Evolutionary conservation across 495 filamentous ascomycete species (phyloP).

Genomic region (Xylaria venustula): DNA sequence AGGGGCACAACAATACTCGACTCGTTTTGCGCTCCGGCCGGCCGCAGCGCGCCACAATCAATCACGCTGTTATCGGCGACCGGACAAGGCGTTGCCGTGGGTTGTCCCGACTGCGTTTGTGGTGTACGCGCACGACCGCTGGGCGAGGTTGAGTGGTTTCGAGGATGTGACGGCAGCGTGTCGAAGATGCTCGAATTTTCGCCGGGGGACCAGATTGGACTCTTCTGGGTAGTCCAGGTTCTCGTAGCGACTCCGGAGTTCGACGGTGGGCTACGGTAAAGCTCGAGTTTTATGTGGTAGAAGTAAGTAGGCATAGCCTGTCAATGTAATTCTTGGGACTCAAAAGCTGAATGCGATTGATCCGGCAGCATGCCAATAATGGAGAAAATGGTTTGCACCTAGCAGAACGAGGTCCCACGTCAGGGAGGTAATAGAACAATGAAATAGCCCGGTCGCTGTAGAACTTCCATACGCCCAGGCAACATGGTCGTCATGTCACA

Average conservation of each 20-base stretch:
- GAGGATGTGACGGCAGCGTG: slow-evolving; percentile 43
- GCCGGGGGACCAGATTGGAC: slow-evolving; percentile 38
- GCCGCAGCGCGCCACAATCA: slow-evolving; percentile 43
- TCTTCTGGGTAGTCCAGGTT: background rate
- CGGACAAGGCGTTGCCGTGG: background rate
- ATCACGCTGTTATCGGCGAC: slow-evolving; percentile 30
- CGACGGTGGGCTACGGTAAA: slow-evolving; percentile 57
- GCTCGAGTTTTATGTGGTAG: slow-evolving; percentile 87
- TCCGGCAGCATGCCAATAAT: slow-evolving; percentile 2
- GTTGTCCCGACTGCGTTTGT: slow-evolving; percentile 1
- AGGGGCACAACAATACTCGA: slow-evolving; percentile 29
- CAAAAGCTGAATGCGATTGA: background rate
- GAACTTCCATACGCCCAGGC: background rate
- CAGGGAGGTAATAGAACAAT: slow-evolving; percentile 7
- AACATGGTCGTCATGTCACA: background rate
- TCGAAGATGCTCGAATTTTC: slow-evolving; percentile 42
- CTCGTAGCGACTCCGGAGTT: slow-evolving; percentile 11
- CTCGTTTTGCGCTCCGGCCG: slow-evolving; percentile 24
- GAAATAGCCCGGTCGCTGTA: background rate
- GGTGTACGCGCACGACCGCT: slow-evolving; percentile 4
- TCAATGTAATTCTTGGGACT: background rate
- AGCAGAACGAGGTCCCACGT: background rate
- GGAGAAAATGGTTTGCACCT: too few species aligned
- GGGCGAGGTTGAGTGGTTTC: slow-evolving; percentile 4
- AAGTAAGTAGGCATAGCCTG: slow-evolving; percentile 75